Percentiles rank a stretch among this genome's conserved stretches.
Conservation (phyloP, 352 stramenopile species). For the Globisporangium ultimum region DNA sequence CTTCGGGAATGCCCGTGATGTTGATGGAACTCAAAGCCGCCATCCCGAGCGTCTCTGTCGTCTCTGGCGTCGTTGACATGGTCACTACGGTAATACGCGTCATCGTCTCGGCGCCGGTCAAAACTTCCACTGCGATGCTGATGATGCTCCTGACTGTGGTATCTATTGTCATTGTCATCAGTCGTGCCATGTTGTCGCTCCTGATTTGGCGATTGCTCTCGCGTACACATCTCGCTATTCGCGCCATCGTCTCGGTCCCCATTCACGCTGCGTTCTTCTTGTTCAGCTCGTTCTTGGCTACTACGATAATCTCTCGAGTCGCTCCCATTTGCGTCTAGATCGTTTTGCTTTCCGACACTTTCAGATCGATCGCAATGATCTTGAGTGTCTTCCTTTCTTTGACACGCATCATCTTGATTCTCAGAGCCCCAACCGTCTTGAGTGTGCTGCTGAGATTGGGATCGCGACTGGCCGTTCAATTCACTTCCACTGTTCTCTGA, state of each 20-base stretch:
- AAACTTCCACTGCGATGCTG: slow-evolving; percentile 2
- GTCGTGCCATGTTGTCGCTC: background rate
- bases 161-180: background rate
- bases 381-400: background rate
- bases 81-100: background rate
- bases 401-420: background rate
- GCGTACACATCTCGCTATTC: background rate
- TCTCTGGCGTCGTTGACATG: background rate
- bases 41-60: background rate
- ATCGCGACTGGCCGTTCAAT: background rate
- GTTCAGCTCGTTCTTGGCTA: background rate
- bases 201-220: slow-evolving; percentile 1
- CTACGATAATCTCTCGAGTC: background rate
- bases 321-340: background rate
- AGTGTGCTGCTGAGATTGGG: background rate
- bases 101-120: slow-evolving; percentile 3
- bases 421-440: slow-evolving; percentile 1
- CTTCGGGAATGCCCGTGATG: slow-evolving; percentile 2
- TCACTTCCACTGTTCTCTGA: background rate
- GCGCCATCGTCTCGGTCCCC: background rate
- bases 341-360: slow-evolving; percentile 6
- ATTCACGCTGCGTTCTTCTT: background rate
- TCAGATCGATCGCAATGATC: slow-evolving; percentile 2
- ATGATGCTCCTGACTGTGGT: background rate
- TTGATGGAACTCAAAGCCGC: background rate